These are phyloP conservation scores for Globisporangium sylvaticum DNA, from an alignment of 352 stramenopile genomes.

Conservation along the genomic window DNA sequence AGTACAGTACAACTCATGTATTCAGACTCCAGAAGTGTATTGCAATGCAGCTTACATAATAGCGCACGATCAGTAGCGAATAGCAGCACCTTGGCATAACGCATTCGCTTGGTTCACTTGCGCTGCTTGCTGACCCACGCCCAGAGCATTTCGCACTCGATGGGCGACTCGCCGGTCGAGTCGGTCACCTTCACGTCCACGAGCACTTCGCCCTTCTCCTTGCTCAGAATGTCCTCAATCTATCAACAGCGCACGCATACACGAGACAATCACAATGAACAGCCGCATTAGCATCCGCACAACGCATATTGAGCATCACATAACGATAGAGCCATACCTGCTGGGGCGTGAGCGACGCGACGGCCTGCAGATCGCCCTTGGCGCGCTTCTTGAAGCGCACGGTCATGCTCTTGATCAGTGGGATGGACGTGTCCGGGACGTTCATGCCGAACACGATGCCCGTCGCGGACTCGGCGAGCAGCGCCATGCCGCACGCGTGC, in stretches of 20 bases:
- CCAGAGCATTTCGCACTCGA: conserved; percentile 84
- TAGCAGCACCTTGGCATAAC: background rate
- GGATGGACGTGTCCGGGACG: conserved; percentile 75
- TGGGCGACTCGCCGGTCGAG: conserved; percentile 59
- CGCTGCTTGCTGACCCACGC: conserved; percentile 75
- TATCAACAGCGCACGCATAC: background rate
- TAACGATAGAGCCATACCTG: conserved; percentile 29
- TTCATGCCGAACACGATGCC: conserved; percentile 87
- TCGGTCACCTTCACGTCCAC: conserved; percentile 78
- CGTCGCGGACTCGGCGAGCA: conserved; percentile 77
- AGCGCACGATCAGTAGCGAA: background rate
- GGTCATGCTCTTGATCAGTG: conserved; percentile 82
- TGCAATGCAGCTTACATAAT: background rate
- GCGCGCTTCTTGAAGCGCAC: conserved; percentile 74
- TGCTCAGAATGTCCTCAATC: conserved; percentile 50
- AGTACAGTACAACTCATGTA: background rate
- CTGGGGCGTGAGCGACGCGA: conserved; percentile 62
- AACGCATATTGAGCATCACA: background rate
- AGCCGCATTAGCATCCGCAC: background rate
- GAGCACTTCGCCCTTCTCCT: conserved; percentile 71
- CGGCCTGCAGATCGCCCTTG: conserved; percentile 64
- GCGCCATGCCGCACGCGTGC: conserved; percentile 84
- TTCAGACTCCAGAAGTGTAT: background rate
- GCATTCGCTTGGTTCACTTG: conserved; percentile 9
- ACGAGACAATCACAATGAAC: background rate